phyloP scores from a whole-genome alignment of 2,329 filamentous ascomycete genomes.

The Tympanopsis confertula region DNA sequence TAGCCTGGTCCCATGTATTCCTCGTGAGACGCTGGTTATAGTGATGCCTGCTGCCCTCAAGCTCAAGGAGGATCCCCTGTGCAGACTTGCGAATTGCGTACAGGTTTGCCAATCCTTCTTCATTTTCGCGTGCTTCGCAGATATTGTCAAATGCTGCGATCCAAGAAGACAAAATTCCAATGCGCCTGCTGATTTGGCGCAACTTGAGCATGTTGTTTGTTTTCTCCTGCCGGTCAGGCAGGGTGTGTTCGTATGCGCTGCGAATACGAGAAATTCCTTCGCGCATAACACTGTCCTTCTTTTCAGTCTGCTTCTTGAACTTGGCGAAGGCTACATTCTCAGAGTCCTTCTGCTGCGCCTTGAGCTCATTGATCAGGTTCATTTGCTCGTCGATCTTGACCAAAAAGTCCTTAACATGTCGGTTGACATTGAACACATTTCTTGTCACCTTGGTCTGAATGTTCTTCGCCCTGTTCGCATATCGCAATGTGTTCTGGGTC shows the following conservation, averaged over 20 bases:
- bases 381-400: conserved; percentile 99
- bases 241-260: conserved; percentile 71
- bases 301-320: conserved; percentile 81
- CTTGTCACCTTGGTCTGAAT: conserved; percentile 99
- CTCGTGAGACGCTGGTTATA: conserved; percentile 75
- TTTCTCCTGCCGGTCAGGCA: conserved; percentile 67
- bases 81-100: conserved; percentile 75
- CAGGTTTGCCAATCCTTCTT: conserved; percentile 59
- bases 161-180: conserved; percentile 80
- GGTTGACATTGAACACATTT: conserved; percentile 97
- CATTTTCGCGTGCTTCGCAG: conserved; percentile 60
- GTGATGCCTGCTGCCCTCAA: conserved; percentile 83
- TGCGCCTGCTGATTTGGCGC: conserved; percentile 72
- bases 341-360: conserved; percentile 81
- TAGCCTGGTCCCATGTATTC: conserved; percentile 72
- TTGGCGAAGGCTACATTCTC: conserved; percentile 75
- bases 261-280: conserved; percentile 76
- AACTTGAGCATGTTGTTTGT: conserved; percentile 70
- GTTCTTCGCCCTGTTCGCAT: conserved; percentile 96
- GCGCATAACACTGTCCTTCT: conserved; percentile 61
- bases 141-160: conserved; percentile 80
- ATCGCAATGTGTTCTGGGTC: conserved; percentile 93
- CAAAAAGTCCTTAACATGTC: conserved; percentile 96
- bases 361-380: conserved; percentile 89
- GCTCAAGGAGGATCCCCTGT: conserved; percentile 74